These are phyloP conservation scores for Paraconiothyrium sp. DNA, from an alignment of 2,329 filamentous ascomycete species.

Conservation along the genomic window DNA sequence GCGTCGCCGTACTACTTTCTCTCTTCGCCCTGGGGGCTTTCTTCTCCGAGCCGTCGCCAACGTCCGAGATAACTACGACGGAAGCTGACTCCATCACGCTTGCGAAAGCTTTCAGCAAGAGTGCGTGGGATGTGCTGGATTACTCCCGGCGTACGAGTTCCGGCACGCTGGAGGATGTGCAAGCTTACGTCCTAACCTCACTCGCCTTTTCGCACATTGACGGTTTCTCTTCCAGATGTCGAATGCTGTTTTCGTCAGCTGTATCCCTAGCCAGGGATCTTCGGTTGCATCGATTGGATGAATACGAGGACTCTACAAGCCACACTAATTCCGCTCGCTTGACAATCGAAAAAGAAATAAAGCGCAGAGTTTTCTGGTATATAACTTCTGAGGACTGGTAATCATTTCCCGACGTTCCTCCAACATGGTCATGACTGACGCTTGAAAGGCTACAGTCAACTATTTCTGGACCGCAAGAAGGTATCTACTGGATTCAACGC, in stretches of 20 bases:
- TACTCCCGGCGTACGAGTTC: constrained; percentile 14
- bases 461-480: constrained; percentile 34
- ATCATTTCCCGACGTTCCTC: background rate
- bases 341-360: constrained; percentile 42
- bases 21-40: constrained; percentile 4
- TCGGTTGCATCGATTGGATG: constrained; percentile 16
- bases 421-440: background rate
- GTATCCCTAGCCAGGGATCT: constrained; percentile 16
- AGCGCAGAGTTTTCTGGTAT: constrained; percentile 53
- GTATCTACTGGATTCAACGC: constrained; percentile 48
- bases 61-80: background rate
- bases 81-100: constrained; percentile 4
- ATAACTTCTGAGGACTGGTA: constrained; percentile 29
- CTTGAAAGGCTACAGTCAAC: constrained; percentile 19
- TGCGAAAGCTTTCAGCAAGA: constrained; percentile 11
- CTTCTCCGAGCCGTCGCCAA: background rate
- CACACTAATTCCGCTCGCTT: background rate
- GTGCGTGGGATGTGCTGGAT: constrained; percentile 15
- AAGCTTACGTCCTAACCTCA: constrained; percentile 17
- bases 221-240: constrained; percentile 14
- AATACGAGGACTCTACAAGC: background rate
- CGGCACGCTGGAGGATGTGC: constrained; percentile 17
- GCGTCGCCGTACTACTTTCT: constrained; percentile 3
- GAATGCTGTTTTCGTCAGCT: constrained; percentile 12
- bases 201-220: constrained; percentile 14